Base-by-base conservation (phyloP, 129 eudicot species). In the Daucus carota region DNA sequence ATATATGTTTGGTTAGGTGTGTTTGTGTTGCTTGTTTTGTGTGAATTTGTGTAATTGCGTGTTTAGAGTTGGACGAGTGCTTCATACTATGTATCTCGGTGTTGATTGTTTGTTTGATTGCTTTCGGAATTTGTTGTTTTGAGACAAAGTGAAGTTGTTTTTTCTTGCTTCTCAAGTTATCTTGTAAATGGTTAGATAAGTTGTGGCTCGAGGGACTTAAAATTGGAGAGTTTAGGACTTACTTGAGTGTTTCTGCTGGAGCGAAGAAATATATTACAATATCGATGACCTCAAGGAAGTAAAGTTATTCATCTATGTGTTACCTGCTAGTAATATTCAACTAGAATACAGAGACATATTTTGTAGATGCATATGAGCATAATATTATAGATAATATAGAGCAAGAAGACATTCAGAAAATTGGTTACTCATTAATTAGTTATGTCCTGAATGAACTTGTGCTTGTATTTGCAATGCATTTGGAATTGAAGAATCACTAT, bases 131-230 rank as follows among this genome's bases (percentile, higher is more conserved):
- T 26, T 26, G 1, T 26, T 0, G 0, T 60, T 60, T 60, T 31
- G 34, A 62, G 34, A 31, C 22, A 13, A 15, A 13, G 0, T 29
- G 18, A 38, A 62, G 34, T 0, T 54, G 36, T 31, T 62, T 28
- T 62, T 62, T 29, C 69, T 62, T 62, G 69, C 69, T 62, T 62
- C 36, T 62, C 69, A 62, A 62, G 69, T 31, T 12, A 62, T 3
- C 38, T 29, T 13, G 69, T 62, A n/a, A n/a, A 15, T 13, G 63
- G 63, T 8, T n/a, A n/a, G 6, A 31, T 52, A 26, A 36, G 33
- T 28, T 9, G 62, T 2, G 11, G 62, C 13, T 52, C 29, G 62
- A 52, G 60, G 0, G 1, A 48, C 2, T 48, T 20, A 1, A 20
- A 50, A 50, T 16, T 20, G 26, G 60, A 20, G 60, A 59, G 34